Conservation (phyloP, 2,329 filamentous ascomycete species). For the Trichoderma afroharzianum region DNA sequence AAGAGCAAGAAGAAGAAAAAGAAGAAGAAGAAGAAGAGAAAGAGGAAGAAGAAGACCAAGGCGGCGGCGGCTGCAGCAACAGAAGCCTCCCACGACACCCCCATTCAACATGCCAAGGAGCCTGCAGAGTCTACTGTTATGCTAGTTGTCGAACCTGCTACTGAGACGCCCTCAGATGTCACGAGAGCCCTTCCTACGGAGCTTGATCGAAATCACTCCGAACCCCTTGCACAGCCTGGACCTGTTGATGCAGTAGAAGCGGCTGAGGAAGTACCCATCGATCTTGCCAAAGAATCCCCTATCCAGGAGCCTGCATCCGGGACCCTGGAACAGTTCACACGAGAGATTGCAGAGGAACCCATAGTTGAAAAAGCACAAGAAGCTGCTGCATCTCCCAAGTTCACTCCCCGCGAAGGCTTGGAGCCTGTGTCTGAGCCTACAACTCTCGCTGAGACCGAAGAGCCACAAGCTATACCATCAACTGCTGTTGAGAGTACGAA, state of each 20-base stretch:
- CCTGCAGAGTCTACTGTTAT: background rate
- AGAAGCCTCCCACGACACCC: background rate
- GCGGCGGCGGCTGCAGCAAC: background rate
- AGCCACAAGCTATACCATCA: background rate
- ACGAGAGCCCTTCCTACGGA: background rate
- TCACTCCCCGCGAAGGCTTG: background rate
- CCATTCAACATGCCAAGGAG: background rate
- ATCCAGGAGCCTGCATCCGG: background rate
- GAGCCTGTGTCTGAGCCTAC: background rate
- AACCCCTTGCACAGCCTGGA: background rate
- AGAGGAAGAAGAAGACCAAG: background rate
- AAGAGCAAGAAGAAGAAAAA: slow-evolving; percentile 21
- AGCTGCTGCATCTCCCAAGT: background rate
- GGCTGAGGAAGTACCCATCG: background rate
- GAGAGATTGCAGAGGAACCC: background rate
- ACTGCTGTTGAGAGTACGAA: background rate
- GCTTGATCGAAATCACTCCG: background rate
- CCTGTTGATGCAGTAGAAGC: background rate
- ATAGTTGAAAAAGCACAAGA: background rate
- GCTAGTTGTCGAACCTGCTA: background rate
- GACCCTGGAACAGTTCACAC: background rate
- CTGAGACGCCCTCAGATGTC: background rate
- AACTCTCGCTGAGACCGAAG: background rate
- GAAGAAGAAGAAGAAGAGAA: slow-evolving; percentile 13
- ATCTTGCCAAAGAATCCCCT: background rate